Conservation (phyloP, 345 rosid species). For the Trapa bicornis region DNA sequence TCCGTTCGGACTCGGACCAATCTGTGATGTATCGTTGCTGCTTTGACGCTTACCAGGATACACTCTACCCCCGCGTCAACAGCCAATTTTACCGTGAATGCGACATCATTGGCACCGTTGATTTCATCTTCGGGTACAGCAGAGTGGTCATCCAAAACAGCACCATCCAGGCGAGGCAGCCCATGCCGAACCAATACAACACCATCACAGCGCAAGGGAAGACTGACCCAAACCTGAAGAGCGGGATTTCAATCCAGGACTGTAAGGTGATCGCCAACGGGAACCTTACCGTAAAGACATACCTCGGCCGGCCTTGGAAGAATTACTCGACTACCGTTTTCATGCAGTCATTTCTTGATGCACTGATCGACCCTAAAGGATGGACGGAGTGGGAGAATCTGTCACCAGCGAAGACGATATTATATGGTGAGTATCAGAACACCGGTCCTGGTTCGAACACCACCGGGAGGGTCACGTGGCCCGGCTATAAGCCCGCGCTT, state of each 20-base stretch:
- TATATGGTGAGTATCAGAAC: conserved; percentile 59
- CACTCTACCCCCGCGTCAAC: conserved; percentile 55
- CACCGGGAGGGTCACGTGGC: conserved; percentile 41
- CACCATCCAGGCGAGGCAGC: conserved; percentile 51
- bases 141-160: conserved; percentile 64
- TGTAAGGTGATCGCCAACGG: conserved; percentile 38
- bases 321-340: conserved; percentile 46
- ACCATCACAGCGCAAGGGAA: conserved; percentile 71
- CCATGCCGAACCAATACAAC: conserved; percentile 53
- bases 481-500: conserved; percentile 37
- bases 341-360: conserved; percentile 52
- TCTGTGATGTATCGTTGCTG: conserved; percentile 49
- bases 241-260: conserved; percentile 75
- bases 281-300: conserved; percentile 35
- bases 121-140: conserved; percentile 67
- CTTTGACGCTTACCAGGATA: conserved; percentile 59
- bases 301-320: conserved; percentile 73
- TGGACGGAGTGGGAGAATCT: conserved; percentile 50
- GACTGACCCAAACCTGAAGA: conserved; percentile 43
- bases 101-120: conserved; percentile 57
- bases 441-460: conserved; percentile 38
- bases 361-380: conserved; percentile 35
- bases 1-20: conserved; percentile 58
- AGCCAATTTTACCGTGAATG: conserved; percentile 79
- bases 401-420: conserved; percentile 34